Evolutionary conservation across 2,329 filamentous ascomycete species (phyloP).

Genomic region (Calonectria hongkongensis): DNA sequence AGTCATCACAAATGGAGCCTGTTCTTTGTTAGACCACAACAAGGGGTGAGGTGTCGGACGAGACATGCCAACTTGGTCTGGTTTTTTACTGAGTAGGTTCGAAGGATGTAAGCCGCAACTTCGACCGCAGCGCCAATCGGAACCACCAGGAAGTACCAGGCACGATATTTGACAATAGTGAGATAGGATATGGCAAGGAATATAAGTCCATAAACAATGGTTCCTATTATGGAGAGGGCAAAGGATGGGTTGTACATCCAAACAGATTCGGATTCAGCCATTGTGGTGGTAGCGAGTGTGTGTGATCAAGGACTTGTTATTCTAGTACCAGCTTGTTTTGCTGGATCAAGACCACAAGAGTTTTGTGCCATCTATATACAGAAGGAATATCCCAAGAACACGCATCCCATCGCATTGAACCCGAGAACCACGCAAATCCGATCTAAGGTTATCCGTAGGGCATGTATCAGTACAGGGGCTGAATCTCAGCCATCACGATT

Average conservation of each 20-base stretch:
- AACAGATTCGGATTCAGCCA: constrained; percentile 56
- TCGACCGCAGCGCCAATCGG: constrained; percentile 65
- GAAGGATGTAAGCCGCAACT: constrained; percentile 64
- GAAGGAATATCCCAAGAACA: background rate
- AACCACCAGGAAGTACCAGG: constrained; percentile 65
- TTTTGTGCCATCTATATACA: constrained; percentile 27
- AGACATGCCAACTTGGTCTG: constrained; percentile 59
- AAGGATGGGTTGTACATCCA: constrained; percentile 68
- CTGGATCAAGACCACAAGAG: background rate
- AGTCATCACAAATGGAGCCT: constrained; percentile 63
- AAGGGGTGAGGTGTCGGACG: background rate
- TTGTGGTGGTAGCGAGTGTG: constrained; percentile 32
- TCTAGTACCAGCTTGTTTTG: background rate
- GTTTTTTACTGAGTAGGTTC: constrained; percentile 61
- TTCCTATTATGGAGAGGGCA: constrained; percentile 64
- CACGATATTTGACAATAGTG: constrained; percentile 64
- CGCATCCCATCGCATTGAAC: constrained; percentile 37
- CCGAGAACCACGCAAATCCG: constrained; percentile 21
- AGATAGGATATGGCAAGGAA: constrained; percentile 62
- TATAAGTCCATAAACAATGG: constrained; percentile 63
- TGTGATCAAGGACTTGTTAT: background rate
- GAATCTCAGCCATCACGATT: background rate
- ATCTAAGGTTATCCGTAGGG: background rate
- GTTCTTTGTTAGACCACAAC: background rate
- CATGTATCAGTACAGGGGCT: background rate